These are phyloP conservation scores for Leishmania turanica DNA, from an alignment of 208 protist genomes.

Conservation along the genomic window DNA sequence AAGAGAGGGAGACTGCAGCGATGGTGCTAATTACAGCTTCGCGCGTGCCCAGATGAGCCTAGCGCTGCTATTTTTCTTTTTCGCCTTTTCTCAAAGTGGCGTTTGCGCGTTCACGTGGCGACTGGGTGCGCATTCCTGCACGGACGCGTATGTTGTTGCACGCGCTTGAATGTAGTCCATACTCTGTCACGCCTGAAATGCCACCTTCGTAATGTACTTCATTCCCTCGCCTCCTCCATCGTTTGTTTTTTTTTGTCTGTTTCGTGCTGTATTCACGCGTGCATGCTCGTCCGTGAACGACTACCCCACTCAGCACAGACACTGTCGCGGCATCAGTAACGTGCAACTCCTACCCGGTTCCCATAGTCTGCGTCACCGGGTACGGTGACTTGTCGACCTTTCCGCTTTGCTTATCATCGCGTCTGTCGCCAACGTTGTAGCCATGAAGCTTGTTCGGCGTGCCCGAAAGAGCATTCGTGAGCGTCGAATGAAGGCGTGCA, in stretches of 20 bases:
- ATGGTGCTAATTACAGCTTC: background rate
- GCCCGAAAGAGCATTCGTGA: constrained; percentile 89
- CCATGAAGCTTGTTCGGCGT: constrained; percentile 87
- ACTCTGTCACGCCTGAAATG: background rate
- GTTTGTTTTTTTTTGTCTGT: background rate
- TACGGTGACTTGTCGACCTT: background rate
- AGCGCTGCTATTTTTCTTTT: background rate
- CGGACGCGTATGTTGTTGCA: background rate
- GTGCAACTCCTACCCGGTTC: background rate
- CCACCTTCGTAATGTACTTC: background rate
- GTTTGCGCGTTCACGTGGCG: too few relatives aligned
- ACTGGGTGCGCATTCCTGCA: background rate
- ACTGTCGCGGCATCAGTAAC: background rate
- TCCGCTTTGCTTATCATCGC: background rate
- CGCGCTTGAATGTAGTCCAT: background rate
- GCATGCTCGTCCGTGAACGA: background rate
- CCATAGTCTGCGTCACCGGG: background rate
- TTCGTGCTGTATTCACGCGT: background rate
- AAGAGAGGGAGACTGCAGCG: background rate
- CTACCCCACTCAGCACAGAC: background rate
- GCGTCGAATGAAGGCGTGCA: constrained; percentile 87
- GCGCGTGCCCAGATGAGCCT: background rate
- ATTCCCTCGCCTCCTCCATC: background rate
- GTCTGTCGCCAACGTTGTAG: background rate
- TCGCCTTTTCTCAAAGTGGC: background rate